Base-by-base conservation (phyloP, 306 rosid genomes). In the Lotus japonicus region DNA sequence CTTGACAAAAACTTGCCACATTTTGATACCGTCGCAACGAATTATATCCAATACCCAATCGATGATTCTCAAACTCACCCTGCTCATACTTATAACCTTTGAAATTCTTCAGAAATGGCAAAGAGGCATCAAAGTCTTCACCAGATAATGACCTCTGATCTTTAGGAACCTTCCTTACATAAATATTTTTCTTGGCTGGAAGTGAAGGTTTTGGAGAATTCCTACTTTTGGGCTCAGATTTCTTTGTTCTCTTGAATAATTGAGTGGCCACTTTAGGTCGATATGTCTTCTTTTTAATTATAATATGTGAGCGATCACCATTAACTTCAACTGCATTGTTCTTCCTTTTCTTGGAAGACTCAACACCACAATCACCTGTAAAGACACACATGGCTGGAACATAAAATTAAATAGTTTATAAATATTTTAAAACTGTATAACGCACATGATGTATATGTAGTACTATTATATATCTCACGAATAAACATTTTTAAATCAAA, bases 181-280 rank as follows among this genome's bases (percentile, higher is more conserved):
- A 28, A 39, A 7, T 55, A 54, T 4, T 55, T 16, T 14, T 64
- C 5, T 41, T 36, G 11, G 10, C 14, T 4, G 80, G 80, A 33
- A 71, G 70, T 36, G 74, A 63, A 53, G 77, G 57, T 43, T 68
- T 77, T 51, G 78, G 78, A 9, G 69, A 5, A 5, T 7, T 21
- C 9, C 12, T 51, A 7, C 53, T 6, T 63, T 71, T 55, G 21
- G 36, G 6, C 1, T 73, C 18, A 5, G 59, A 33, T 23, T 76
- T 62, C 2, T 13, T 53, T 26, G 3, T 31, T 50, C 31, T 33
- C 19, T 58, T 50, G 17, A 12, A 0, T 51, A 6, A 0, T 39
- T 58, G 46, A 73, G 71, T 53, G 1, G 39, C 0, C 17, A 75
- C 23, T 21, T 77, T 83, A 7, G 90, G 84, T 33, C 85, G 12